These are phyloP conservation scores for Sherardia arvensis DNA, from an alignment of 257 asterid species.

Conservation along the genomic window DNA sequence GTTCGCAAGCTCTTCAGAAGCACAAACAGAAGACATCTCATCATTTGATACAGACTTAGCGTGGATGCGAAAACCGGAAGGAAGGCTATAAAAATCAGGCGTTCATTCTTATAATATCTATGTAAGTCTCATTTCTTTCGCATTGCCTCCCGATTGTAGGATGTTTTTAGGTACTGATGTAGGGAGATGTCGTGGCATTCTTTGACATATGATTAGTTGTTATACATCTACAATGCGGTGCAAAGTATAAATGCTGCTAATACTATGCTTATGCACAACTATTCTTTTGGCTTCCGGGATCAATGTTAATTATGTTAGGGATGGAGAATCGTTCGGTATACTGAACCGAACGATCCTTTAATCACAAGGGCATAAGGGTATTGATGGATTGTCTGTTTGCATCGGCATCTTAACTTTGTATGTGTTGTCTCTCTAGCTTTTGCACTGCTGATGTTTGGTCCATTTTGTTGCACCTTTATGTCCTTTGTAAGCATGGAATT, in stretches of 20 bases:
- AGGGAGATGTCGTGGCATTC: conserved; percentile 5
- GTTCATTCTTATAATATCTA: conserved; percentile 6
- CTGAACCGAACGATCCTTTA: not conserved
- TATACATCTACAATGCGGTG: conserved; percentile 7
- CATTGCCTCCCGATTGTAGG: conserved; percentile 4
- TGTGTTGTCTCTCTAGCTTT: not conserved
- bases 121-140: conserved; percentile 4
- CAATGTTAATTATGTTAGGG: not conserved
- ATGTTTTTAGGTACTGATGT: conserved; percentile 7
- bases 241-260: conserved; percentile 9
- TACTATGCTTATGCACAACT: conserved; percentile 4
- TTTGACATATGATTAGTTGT: conserved; percentile 1
- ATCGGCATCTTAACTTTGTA: not conserved
- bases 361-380: not conserved
- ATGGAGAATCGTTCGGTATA: conserved; percentile 2
- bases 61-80: conserved; percentile 27
- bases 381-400: conserved; percentile 3
- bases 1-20: conserved; percentile 47
- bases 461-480: conserved; percentile 1
- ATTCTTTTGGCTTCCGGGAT: conserved; percentile 1
- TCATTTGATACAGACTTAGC: conserved; percentile 19
- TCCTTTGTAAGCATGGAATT: not conserved
- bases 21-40: conserved; percentile 14
- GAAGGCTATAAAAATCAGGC: conserved; percentile 11
- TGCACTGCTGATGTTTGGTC: not conserved